Conservation (phyloP, 2,329 filamentous ascomycete species). For the Fusarium siculi region DNA sequence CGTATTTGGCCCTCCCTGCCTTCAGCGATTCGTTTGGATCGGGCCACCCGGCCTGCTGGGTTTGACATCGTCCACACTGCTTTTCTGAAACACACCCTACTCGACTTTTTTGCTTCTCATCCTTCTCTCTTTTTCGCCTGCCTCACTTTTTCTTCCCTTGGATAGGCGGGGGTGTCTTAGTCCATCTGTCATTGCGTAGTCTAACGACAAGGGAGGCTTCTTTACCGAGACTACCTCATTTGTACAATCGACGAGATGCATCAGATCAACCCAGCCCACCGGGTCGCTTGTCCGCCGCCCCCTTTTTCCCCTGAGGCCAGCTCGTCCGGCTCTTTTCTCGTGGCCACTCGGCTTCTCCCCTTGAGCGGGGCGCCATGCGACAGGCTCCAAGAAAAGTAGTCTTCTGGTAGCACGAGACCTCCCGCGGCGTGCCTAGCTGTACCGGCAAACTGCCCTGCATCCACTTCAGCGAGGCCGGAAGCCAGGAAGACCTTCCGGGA, state of each 20-base stretch:
- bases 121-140: slow-evolving; percentile 12
- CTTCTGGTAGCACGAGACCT: slow-evolving; percentile 40
- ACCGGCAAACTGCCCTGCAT: slow-evolving; percentile 36
- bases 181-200: slow-evolving; percentile 38
- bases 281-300: slow-evolving; percentile 44
- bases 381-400: slow-evolving; percentile 36
- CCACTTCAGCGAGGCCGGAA: slow-evolving; percentile 39
- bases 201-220: slow-evolving; percentile 25
- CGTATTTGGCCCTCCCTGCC: slow-evolving; percentile 26
- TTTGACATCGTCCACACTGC: slow-evolving; percentile 19
- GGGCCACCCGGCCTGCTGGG: slow-evolving; percentile 33
- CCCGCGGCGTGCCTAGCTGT: slow-evolving; percentile 25
- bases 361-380: slow-evolving; percentile 46
- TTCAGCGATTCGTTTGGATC: slow-evolving; percentile 34
- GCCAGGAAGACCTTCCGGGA: slow-evolving; percentile 40
- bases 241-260: slow-evolving; percentile 41
- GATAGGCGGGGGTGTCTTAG: slow-evolving; percentile 10
- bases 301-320: slow-evolving; percentile 45
- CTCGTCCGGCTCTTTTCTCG: slow-evolving; percentile 20
- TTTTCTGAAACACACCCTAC: slow-evolving; percentile 38
- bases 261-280: slow-evolving; percentile 47
- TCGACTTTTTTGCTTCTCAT: slow-evolving; percentile 12
- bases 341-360: slow-evolving; percentile 45
- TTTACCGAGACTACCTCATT: slow-evolving; percentile 35
- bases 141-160: slow-evolving; percentile 15